Conservation (phyloP, 2,329 filamentous ascomycete genomes). For the Aspergillus sp. region DNA sequence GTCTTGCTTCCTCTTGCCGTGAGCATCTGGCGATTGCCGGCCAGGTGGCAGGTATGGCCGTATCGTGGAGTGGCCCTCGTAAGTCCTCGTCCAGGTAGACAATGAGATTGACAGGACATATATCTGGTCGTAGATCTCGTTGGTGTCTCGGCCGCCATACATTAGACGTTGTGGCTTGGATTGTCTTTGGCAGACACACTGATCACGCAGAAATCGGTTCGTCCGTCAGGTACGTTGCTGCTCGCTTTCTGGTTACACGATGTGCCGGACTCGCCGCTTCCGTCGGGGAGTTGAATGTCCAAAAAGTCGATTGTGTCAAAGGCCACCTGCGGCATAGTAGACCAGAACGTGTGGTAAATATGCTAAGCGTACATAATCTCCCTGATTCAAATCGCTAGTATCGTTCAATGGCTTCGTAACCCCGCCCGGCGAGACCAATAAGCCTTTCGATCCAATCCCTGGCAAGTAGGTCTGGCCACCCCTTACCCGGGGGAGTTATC, state of each 20-base stretch:
- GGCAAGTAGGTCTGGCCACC: slow-evolving; percentile 32
- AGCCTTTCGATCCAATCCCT: slow-evolving; percentile 28
- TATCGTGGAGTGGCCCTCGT: slow-evolving; percentile 19
- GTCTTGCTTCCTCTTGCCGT: slow-evolving; percentile 25
- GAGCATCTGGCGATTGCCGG: slow-evolving; percentile 30
- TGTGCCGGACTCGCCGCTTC: background rate
- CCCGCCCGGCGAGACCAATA: slow-evolving; percentile 35
- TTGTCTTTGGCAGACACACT: slow-evolving; percentile 30
- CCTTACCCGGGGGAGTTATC: slow-evolving; percentile 27
- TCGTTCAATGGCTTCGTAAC: slow-evolving; percentile 13
- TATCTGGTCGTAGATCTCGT: slow-evolving; percentile 29
- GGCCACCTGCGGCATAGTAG: slow-evolving; percentile 11
- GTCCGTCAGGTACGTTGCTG: slow-evolving; percentile 27
- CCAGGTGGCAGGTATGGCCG: slow-evolving; percentile 12
- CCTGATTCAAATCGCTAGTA: slow-evolving; percentile 10
- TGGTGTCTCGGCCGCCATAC: slow-evolving; percentile 41
- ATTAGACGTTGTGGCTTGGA: slow-evolving; percentile 43
- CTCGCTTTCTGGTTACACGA: slow-evolving; percentile 38
- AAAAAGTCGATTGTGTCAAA: slow-evolving; percentile 35
- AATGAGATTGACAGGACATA: slow-evolving; percentile 41
- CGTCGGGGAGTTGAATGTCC: slow-evolving; percentile 30
- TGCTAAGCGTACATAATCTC: slow-evolving; percentile 18
- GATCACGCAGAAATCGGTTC: slow-evolving; percentile 35
- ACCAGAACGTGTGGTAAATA: slow-evolving; percentile 1
- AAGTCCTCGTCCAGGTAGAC: slow-evolving; percentile 39